A percentile compares a stretch with the other conserved stretches of the same genome.
phyloP scores from a whole-genome alignment of 2,329 filamentous ascomycete species.

The Hypoxylon sp. region DNA sequence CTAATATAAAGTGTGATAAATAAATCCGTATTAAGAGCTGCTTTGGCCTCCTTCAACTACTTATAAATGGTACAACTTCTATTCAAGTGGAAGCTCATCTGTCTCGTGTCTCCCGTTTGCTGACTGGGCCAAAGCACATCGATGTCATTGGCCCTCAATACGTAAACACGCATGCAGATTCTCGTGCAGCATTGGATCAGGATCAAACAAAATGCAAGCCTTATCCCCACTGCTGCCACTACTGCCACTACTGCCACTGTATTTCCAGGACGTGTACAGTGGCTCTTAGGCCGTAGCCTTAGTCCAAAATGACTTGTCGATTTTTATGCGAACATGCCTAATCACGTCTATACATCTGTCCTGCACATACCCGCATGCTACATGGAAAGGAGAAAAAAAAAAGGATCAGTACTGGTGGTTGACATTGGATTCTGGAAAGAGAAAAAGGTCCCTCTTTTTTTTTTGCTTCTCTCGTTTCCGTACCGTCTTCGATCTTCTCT shows the following conservation, averaged over 20 bases:
- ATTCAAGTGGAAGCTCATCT: slow-evolving; percentile 19
- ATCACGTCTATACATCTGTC: slow-evolving; percentile 28
- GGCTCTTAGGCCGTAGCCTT: no score
- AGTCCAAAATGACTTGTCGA: slow-evolving; percentile 16
- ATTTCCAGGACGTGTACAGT: slow-evolving; percentile 10
- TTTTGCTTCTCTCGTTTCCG: background rate
- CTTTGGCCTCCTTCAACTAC: no score
- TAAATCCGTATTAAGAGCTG: no score
- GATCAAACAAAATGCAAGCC: no score
- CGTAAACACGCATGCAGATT: slow-evolving; percentile 4
- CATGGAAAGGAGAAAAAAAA: slow-evolving; percentile 6
- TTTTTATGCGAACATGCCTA: slow-evolving; percentile 18
- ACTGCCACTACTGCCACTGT: background rate
- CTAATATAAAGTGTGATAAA: no score
- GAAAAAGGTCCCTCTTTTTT: slow-evolving; percentile 7
- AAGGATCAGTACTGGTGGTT: background rate
- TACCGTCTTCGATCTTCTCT: background rate
- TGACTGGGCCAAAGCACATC: slow-evolving; percentile 8
- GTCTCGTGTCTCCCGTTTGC: slow-evolving; percentile 14
- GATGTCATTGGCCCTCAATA: slow-evolving; percentile 11
- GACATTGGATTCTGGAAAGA: slow-evolving; percentile 8
- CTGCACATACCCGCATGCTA: slow-evolving; percentile 28
- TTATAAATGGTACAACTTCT: no score
- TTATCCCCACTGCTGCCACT: no score
- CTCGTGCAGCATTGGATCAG: no score